Conservation (phyloP, 1,284 basidiomycete species). For the Coriolopsis trogii region DNA sequence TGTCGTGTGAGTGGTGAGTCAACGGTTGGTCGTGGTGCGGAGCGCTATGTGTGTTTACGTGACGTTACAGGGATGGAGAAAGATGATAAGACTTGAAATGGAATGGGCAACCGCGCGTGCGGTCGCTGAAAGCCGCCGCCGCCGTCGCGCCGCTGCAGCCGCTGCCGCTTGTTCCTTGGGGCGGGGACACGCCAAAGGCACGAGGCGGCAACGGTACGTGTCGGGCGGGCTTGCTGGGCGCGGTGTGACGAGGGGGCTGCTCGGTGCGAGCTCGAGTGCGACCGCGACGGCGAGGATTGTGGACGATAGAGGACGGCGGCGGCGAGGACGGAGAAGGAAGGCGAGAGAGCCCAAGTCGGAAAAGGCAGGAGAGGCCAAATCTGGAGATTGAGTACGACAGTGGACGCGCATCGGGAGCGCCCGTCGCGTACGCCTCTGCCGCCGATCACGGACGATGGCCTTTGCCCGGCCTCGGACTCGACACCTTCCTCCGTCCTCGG, state of each 20-base stretch:
- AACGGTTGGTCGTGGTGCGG: too few relatives aligned
- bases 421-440: slow-evolving; percentile 11
- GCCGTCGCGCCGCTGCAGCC: background rate
- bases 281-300: too few relatives aligned
- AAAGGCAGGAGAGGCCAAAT: slow-evolving; percentile 20
- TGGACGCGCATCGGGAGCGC: slow-evolving; percentile 12
- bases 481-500: too few relatives aligned
- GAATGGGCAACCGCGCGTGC: background rate
- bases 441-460: slow-evolving; percentile 6
- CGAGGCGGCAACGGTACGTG: background rate
- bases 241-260: too few relatives aligned
- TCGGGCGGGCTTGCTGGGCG: too few relatives aligned
- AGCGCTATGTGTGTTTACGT: background rate
- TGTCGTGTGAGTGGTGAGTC: too few relatives aligned
- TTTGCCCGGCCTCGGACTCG: too few relatives aligned
- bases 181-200: background rate
- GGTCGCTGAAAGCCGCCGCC: background rate
- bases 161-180: background rate
- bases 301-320: too few relatives aligned
- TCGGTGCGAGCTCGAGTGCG: too few relatives aligned
- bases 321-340: too few relatives aligned
- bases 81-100: background rate
- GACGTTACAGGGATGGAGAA: background rate
- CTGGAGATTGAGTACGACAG: slow-evolving; percentile 25
- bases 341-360: too few relatives aligned